A percentile compares a stretch with the other conserved stretches of the same genome.
Evolutionary conservation across 192 early-diverging fungal genomes (phyloP).

Genomic region (Mortierella claussenii): DNA sequence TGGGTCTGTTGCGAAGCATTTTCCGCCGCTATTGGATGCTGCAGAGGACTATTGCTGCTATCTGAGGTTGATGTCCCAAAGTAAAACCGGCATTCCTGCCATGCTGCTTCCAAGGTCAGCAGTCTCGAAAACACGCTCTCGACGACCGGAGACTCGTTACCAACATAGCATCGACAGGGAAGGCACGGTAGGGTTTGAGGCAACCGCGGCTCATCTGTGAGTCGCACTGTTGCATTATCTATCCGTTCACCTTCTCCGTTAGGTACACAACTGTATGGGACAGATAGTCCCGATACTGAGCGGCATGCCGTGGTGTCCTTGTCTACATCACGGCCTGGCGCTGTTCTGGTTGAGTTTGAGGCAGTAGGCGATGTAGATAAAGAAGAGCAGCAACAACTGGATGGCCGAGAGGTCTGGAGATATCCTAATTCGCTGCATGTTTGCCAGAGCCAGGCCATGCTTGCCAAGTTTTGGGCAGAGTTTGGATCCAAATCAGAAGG

Average conservation of each 20-base stretch:
- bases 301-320: no score
- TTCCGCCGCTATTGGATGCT: no score
- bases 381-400: slow-evolving; percentile 46
- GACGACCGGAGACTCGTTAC: neutral
- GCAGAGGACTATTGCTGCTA: neutral
- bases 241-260: neutral
- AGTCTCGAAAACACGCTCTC: slow-evolving; percentile 38
- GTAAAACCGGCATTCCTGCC: slow-evolving; percentile 46
- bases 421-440: slow-evolving; percentile 79
- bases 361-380: slow-evolving; percentile 8
- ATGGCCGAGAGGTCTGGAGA: slow-evolving; percentile 56
- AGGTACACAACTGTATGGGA: no score
- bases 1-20: neutral
- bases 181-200: neutral
- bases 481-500: slow-evolving; percentile 50
- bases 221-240: neutral
- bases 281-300: no score
- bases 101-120: slow-evolving; percentile 35
- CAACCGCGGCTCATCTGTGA: no score
- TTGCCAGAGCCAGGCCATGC: slow-evolving; percentile 68
- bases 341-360: neutral
- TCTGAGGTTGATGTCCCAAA: slow-evolving; percentile 21
- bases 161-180: slow-evolving; percentile 13
- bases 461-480: slow-evolving; percentile 25
- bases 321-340: neutral